Evolutionary conservation across 2,329 filamentous ascomycete species (phyloP), one percentile per base, ranked within the genome.

Genomic region (Fusarium sp.): DNA sequence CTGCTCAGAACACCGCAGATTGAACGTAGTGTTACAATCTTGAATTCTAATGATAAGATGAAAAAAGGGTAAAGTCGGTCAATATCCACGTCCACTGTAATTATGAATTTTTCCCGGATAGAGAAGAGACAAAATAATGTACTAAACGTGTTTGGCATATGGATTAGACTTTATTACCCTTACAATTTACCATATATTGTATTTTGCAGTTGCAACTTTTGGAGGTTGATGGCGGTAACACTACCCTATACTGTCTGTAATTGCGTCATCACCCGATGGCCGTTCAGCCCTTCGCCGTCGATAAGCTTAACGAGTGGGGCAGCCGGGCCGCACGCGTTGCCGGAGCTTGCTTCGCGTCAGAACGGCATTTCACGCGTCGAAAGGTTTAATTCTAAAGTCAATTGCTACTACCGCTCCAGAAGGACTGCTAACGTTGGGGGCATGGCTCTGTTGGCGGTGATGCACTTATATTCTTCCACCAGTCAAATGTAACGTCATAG

Each of bases 401-500:
- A 38, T 38, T 18, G 7, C 23, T 16, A 9, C 2, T 21, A 7
- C 13, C 3, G 30, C 15, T n/a, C 19, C n/a, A 33, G 23, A 10
- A 9, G 13, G 9, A 50, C 12, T 3, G 8, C 9, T 16, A 18
- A 19, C 6, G 19, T 73, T 73, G 71, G 71, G 71, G 71, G 71
- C 8, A 53, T 3, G 6, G 5, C 8, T 8, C 12, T 21, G 32
- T 30, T 54, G 57, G 37, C 19, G 25, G 28, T 35, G 19, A 35
- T 30, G 37, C 33, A 13, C 19, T 7, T 3, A 5, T 37, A 62
- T 67, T 73, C 25, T 73, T 72, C 71, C 71, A 73, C 71, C 71
- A 73, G 62, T 73, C 25, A 68, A n/a, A 68, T 74, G 44, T 47
- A 28, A 52, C 42, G n/a, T 67, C n/a, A 60, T 43, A 37, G 18